Evolutionary conservation across 257 asterid genomes (phyloP).

Genomic region (Datura wrightii): DNA sequence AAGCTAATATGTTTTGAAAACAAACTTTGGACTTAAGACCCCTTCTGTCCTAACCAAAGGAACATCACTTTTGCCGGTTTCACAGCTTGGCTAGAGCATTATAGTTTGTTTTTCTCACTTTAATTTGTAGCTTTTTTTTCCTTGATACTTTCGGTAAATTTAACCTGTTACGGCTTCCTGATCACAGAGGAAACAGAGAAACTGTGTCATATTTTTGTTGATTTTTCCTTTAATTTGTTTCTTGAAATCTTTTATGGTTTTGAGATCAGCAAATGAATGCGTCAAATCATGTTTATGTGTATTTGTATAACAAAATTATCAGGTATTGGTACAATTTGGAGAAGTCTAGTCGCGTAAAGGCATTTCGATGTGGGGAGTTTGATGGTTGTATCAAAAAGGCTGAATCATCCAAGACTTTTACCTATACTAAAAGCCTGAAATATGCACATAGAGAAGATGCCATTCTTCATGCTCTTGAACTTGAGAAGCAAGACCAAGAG

Average conservation of each 20-base stretch:
- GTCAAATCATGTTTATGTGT: constrained; percentile 13
- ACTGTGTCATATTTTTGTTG: not conserved
- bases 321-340: constrained; percentile 54
- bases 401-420: constrained; percentile 29
- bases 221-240: not conserved
- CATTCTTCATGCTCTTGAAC: constrained; percentile 40
- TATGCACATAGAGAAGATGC: constrained; percentile 39
- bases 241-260: not conserved
- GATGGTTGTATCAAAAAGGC: constrained; percentile 43
- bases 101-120: not conserved
- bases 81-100: not conserved
- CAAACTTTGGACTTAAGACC: not conserved
- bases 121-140: not conserved
- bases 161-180: not conserved
- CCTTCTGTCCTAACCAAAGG: not conserved
- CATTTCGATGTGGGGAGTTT: constrained; percentile 46
- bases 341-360: constrained; percentile 42
- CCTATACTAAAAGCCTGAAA: constrained; percentile 20
- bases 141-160: too few species aligned
- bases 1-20: not conserved
- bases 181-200: not conserved
- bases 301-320: constrained; percentile 27
- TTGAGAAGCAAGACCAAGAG: constrained; percentile 43
- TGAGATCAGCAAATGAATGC: not conserved
- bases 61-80: not conserved